A percentile compares a stretch with the other conserved stretches of the same genome.
phyloP scores from a whole-genome alignment of 768 basidiomycete genomes.

The Phanerochaete sordida region DNA sequence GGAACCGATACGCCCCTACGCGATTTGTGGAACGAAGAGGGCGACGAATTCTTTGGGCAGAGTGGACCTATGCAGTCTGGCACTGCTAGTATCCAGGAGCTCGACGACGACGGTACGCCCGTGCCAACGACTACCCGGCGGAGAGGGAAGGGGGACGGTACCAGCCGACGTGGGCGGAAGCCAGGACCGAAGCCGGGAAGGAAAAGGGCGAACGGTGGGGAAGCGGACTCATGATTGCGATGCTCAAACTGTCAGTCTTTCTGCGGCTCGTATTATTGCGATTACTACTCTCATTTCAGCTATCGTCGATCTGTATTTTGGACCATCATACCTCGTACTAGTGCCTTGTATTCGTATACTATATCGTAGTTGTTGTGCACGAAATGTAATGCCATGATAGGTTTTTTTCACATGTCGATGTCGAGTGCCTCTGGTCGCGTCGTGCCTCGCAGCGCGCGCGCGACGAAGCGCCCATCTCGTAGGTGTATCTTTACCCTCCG shows the following conservation, averaged over 20 bases:
- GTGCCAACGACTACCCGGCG: slow-evolving; percentile 16
- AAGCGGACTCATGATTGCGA: neutral
- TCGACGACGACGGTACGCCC: slow-evolving; percentile 23
- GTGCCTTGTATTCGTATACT: neutral
- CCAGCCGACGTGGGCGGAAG: slow-evolving; percentile 13
- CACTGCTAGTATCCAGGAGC: slow-evolving; percentile 17
- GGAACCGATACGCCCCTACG: slow-evolving; percentile 38
- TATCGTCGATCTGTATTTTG: slow-evolving; percentile 13
- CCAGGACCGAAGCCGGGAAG: slow-evolving; percentile 14
- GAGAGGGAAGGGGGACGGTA: slow-evolving; percentile 9
- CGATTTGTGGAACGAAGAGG: slow-evolving; percentile 84
- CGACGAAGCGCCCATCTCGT: no score
- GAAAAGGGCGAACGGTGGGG: slow-evolving; percentile 9
- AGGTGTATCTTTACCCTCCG: neutral
- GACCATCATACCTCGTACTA: slow-evolving; percentile 11
- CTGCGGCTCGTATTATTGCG: neutral
- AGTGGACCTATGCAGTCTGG: slow-evolving; percentile 25
- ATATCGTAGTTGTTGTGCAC: slow-evolving; percentile 1
- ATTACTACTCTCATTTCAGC: neutral
- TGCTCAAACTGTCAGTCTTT: neutral
- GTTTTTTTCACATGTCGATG: no score
- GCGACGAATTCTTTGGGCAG: slow-evolving; percentile 82
- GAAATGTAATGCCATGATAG: neutral
- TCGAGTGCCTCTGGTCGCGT: no score
- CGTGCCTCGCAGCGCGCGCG: no score